Evolutionary conservation across 495 filamentous ascomycete species (phyloP), one percentile per base, ranked within the genome.

Genomic region (Saxophila tyrrhenica): DNA sequence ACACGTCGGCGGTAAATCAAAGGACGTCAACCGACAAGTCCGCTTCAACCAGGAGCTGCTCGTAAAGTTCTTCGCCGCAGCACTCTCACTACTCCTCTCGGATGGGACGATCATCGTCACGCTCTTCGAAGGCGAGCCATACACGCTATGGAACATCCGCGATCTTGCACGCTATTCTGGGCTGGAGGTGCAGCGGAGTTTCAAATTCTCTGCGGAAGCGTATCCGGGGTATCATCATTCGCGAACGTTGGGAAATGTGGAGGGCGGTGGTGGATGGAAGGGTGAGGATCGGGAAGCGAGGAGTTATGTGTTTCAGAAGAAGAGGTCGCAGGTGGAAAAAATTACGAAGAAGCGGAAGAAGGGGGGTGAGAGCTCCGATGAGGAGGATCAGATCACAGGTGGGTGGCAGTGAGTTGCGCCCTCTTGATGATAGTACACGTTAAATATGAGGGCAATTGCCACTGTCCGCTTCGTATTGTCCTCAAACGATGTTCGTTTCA

Each of bases 1-100:
- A 45, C 92, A 98, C 69, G 84, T 94, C 1, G 92, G 92, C 49
- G 92, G 92, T 8, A 79, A 89, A 57, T 85, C 79, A 44, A 97
- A 81, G 43, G 92, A 98, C 70, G 87, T 95, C 48, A 94, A 95
- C 70, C 75, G 92, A 17, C 92, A 98, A 71, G 89, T 96, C 13
- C 80, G 92, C 32, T 76, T 82, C 60, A 97, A 98, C 65, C 92
- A 97, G 70, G 85, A 90, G 64, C 73, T 96, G 25, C 75, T 96
- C 1, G 86, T 94, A 10, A 75, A 72, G 3, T 94, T 94, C 67
- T 95, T 96, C 72, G 75, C 77, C 16, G 35, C 11, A 25, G n/a
- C 23, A 7, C 19, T 7, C 43, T 45, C 29, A 10, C 38, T 19
- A 81, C 73, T 57, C 55, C 73, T 1, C 72, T 78, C 60, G 65